Evolutionary conservation across 164 flowering plant genomes (phyloP), one percentile per base, ranked within the genome.

Genomic region (Umbilicus rupestris): DNA sequence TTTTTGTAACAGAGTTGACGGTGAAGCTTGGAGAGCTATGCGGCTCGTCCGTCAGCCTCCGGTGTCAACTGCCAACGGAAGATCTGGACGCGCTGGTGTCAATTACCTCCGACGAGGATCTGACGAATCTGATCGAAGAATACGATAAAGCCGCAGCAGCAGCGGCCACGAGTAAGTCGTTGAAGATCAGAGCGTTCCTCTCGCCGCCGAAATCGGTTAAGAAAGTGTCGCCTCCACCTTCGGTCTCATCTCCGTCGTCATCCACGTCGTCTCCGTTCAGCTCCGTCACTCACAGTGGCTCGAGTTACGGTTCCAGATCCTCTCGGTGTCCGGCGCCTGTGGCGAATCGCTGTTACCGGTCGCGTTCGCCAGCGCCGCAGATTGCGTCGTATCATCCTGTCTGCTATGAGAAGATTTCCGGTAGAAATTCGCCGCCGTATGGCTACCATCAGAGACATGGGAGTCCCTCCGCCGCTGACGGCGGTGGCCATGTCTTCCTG

Each of bases 1-100:
- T 59, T 70, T 24, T 57, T 57, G 30, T 35, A 70, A 69, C 92
- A 90, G 97, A 94, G 73, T 73, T 90, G 47, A 19, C 82, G 80
- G 63, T 75, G 82, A 94, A 87, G 84, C 75, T 90, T 8, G 79
- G 78, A 26, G 90, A 89, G 72, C 37, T 94, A 75, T 87, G 89
- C 74, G 98, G 97, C 26, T 41, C 78, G 3, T 31, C 85, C 7
- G 89, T 89, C 76, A 76, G 66, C 69, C 69, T 94, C 10, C 77
- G 96, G 39, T 94, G 97, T 77, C 95, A 90, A 71, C 70, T 94
- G 46, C 98, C 98, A 42, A 75, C 78, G 3, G 97, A 89, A 50
- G 98, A 93, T 73, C 80, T 93, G 12, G 98, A 93, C 67, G 98
- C 95, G 7, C 69, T 93, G 71, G 83, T 93, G 0, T 83, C 98